A percentile compares a stretch with the other conserved stretches of the same genome.
phyloP scores from a whole-genome alignment of 768 basidiomycete genomes.

The Macrolepiota dolichaula region DNA sequence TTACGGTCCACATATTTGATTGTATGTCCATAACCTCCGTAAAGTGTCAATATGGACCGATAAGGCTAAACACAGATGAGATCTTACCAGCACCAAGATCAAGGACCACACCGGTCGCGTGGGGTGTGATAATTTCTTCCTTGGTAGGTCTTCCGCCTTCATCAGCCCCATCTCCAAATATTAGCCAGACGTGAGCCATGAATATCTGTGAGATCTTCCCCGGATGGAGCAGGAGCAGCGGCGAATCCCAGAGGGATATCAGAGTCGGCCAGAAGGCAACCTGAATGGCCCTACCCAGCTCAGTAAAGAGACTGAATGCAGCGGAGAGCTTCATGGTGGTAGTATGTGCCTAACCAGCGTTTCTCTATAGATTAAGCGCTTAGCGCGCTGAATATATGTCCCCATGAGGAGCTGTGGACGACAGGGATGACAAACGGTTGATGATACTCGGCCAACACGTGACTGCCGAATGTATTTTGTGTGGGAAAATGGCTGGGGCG shows the following conservation, averaged over 20 bases:
- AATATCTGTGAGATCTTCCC: slow-evolving; percentile 46
- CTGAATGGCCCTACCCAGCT: slow-evolving; percentile 37
- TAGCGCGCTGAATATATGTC: not conserved
- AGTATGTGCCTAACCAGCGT: not conserved
- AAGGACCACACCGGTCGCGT: slow-evolving; percentile 59
- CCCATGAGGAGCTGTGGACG: too few relatives aligned
- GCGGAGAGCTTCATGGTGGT: slow-evolving; percentile 44
- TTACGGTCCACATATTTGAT: slow-evolving; percentile 53
- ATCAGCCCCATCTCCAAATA: slow-evolving; percentile 47
- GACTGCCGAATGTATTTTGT: not conserved
- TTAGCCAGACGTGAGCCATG: slow-evolving; percentile 56
- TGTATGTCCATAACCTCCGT: slow-evolving; percentile 60
- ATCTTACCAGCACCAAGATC: slow-evolving; percentile 64
- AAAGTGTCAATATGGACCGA: not conserved
- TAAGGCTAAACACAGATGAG: not conserved
- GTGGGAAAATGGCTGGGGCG: slow-evolving; percentile 1
- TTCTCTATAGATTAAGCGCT: not conserved
- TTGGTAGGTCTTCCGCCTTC: slow-evolving; percentile 38
- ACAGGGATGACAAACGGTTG: not conserved
- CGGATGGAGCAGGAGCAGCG: slow-evolving; percentile 45
- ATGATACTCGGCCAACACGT: not conserved
- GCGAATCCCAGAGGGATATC: slow-evolving; percentile 31
- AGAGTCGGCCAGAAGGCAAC: slow-evolving; percentile 45
- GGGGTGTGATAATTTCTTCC: slow-evolving; percentile 42
- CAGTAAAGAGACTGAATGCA: slow-evolving; percentile 36